phyloP scores from a whole-genome alignment of 495 filamentous ascomycete genomes.

The Mytilinidion resinicola region DNA sequence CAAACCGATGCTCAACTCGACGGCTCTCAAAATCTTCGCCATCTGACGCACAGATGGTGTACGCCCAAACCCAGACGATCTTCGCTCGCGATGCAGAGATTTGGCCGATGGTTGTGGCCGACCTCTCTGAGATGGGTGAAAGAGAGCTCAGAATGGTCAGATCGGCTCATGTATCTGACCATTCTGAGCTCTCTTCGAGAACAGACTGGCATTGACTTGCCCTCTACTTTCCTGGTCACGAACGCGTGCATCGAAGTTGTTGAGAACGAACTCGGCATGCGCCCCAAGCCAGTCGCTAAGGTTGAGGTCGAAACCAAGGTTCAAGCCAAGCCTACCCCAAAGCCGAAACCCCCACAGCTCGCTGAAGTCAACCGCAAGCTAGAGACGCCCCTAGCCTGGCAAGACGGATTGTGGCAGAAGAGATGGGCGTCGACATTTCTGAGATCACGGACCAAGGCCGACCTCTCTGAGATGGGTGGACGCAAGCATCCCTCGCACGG shows the following conservation, averaged over 20 bases:
- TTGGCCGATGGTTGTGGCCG: too few relatives aligned
- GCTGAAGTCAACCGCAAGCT: slow-evolving; percentile 37
- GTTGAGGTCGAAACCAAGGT: slow-evolving; percentile 7
- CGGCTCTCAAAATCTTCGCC: too few relatives aligned
- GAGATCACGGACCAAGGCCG: slow-evolving; percentile 39
- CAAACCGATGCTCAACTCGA: too few relatives aligned
- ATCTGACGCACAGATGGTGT: slow-evolving; percentile 82
- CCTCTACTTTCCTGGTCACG: slow-evolving; percentile 39
- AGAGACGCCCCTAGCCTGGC: slow-evolving; percentile 33
- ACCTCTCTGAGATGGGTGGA: slow-evolving; percentile 40
- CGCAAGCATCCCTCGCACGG: too few relatives aligned
- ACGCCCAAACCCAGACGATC: slow-evolving; percentile 61
- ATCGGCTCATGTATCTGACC: slow-evolving; percentile 43
- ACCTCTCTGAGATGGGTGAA: slow-evolving; percentile 41
- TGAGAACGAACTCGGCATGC: slow-evolving; percentile 42
- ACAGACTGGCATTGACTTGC: slow-evolving; percentile 40
- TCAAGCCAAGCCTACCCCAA: slow-evolving; percentile 14
- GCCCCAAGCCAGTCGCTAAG: slow-evolving; percentile 32
- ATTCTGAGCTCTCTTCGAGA: slow-evolving; percentile 41
- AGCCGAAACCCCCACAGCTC: slow-evolving; percentile 33
- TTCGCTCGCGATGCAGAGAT: too few relatives aligned
- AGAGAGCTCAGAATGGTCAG: too few relatives aligned
- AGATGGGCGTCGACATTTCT: slow-evolving; percentile 41
- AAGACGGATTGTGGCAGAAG: slow-evolving; percentile 39
- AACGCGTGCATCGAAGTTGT: slow-evolving; percentile 41